Conservation (phyloP, 106 monocot species). For the Triglochin maritima region DNA sequence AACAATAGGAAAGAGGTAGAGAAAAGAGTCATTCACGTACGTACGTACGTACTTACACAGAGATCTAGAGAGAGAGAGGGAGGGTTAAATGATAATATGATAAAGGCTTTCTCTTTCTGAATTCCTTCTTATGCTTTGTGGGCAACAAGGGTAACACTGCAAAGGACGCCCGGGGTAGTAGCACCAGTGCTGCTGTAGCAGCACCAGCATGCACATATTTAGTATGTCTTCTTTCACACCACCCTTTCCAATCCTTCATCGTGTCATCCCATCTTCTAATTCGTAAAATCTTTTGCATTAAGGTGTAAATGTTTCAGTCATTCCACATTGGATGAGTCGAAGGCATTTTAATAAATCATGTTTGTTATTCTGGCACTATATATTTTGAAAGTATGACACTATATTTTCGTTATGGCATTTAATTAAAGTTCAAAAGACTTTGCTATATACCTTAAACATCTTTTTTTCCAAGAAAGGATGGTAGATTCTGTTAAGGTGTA, state of each 20-base stretch:
- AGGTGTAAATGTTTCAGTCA: too few relatives aligned
- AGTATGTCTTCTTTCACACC: neutral
- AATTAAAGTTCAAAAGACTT: too few relatives aligned
- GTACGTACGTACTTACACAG: neutral
- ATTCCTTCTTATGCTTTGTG: slow-evolving; percentile 11
- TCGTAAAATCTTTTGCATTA: too few relatives aligned
- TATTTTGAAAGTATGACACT: too few relatives aligned
- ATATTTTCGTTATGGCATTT: too few relatives aligned
- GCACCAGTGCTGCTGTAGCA: neutral
- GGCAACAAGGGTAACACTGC: slow-evolving; percentile 6
- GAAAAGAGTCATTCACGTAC: neutral
- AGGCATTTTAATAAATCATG: too few relatives aligned
- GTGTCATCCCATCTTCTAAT: neutral
- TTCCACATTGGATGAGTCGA: too few relatives aligned
- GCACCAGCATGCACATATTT: neutral
- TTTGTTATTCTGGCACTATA: too few relatives aligned
- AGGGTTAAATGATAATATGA: neutral
- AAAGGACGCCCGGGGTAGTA: neutral
- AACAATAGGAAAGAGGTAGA: slow-evolving; percentile 13
- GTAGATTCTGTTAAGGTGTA: too few relatives aligned
- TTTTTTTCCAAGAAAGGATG: too few relatives aligned
- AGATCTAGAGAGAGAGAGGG: slow-evolving; percentile 7
- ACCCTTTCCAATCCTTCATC: neutral
- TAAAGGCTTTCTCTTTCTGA: too few relatives aligned
- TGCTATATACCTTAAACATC: too few relatives aligned